Evolutionary conservation across 2,329 filamentous ascomycete genomes (phyloP).

Genomic region (Nannizziopsis barbatae): DNA sequence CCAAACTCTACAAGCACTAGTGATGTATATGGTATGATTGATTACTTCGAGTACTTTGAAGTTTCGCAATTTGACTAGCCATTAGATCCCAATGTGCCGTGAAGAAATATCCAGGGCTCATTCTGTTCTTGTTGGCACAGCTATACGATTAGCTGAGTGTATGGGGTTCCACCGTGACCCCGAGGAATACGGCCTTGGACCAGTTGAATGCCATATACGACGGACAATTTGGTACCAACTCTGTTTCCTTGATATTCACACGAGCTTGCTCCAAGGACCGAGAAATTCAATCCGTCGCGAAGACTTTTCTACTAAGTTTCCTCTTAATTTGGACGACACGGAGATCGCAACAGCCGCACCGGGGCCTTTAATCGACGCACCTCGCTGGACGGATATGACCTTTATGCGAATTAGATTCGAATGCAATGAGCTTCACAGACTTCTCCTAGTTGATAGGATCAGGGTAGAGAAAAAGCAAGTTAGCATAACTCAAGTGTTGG

Average conservation of each 20-base stretch:
- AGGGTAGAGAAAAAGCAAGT: constrained; percentile 52
- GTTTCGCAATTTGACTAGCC: constrained; percentile 17
- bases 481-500: constrained; percentile 52
- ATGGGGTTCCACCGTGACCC: constrained; percentile 67
- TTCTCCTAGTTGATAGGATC: constrained; percentile 58
- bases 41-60: neutral
- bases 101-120: constrained; percentile 62
- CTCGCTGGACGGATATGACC: constrained; percentile 57
- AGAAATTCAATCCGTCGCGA: constrained; percentile 59
- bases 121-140: constrained; percentile 59
- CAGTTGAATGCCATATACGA: constrained; percentile 59
- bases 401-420: constrained; percentile 59
- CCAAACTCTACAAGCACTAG: constrained; percentile 65
- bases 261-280: constrained; percentile 63
- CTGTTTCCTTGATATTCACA: constrained; percentile 63
- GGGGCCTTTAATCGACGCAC: constrained; percentile 37
- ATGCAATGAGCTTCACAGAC: constrained; percentile 60
- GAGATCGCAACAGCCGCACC: constrained; percentile 42
- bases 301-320: constrained; percentile 63
- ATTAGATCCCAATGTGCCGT: constrained; percentile 57
- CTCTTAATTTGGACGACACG: constrained; percentile 57
- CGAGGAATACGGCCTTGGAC: constrained; percentile 51
- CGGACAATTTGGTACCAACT: constrained; percentile 67
- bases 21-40: constrained; percentile 57
- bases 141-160: constrained; percentile 62